Base-by-base conservation (phyloP, 2,329 filamentous ascomycete genomes). In the Thermochaetoides dissita region DNA sequence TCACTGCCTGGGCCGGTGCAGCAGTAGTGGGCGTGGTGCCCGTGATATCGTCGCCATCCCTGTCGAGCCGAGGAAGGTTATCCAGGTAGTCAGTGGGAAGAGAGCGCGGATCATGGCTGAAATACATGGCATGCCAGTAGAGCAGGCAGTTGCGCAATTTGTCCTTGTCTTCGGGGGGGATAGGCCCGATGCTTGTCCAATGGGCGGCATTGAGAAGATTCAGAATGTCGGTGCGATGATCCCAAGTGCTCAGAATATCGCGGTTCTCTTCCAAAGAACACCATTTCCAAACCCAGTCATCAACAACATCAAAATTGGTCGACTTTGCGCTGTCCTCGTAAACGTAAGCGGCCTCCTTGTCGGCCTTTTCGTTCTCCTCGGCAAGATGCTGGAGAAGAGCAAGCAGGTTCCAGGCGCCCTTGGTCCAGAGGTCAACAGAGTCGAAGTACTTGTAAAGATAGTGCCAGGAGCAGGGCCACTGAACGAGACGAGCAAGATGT, bases 401-500 rank as follows among this genome's bases (percentile, higher is more conserved):
- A 62, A 63, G 69, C 9, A 72, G 55, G 46, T 74, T 74, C 46
- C 63, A 55, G 0, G 63, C 64, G 7, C 70, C 70, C 9, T 62
- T 57, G 32, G 59, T 38, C 52, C 68, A 73, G 29, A 74, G 55
- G 39, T 73, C 69, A 8, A 53, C 44, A 1, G 62, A 59, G 47
- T 73, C 69, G 38, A 68, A 74, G 48, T 66, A 72, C 2, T 54
- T 49, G 56, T 65, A 71, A 17, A 73, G 53, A 28, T 67, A 63
- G 32, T 46, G 42, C 55, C 29, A 53, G 10, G 2, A 56, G 59
- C 12, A 52, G 36, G 12, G 60, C 1, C 32, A 31, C 44, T 54
- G 59, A 55, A 69, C 59, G 17, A 8, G 52, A 40, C 1, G 55
- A 33, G 44, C 44, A 9, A 40, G 35, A 17, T 41, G 33, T 4